Percentiles rank a stretch among this genome's conserved stretches.
phyloP scores from a whole-genome alignment of 2,329 filamentous ascomycete species.

The Aaosphaeria pasadenensis region DNA sequence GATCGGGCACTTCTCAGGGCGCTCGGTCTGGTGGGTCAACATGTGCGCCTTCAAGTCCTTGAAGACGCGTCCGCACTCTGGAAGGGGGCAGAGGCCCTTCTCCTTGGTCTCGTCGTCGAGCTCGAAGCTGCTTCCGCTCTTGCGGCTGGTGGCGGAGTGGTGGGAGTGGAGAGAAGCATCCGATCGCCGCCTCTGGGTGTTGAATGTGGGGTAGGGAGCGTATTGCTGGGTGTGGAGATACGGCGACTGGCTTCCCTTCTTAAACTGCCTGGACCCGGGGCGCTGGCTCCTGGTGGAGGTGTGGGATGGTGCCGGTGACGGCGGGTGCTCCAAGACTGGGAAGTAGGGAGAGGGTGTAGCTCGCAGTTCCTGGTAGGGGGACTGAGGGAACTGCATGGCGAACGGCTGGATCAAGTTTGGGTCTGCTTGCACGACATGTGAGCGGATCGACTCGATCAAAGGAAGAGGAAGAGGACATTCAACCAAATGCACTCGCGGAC shows the following conservation, averaged over 20 bases:
- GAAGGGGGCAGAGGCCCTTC: slow-evolving; percentile 73
- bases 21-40: slow-evolving; percentile 87
- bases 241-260: slow-evolving; percentile 63
- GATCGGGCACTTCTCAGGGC: slow-evolving; percentile 93
- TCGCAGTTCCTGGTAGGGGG: slow-evolving; percentile 41
- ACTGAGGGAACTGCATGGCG: slow-evolving; percentile 37
- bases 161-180: slow-evolving; percentile 68
- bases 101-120: slow-evolving; percentile 54
- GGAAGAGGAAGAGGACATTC: slow-evolving; percentile 41
- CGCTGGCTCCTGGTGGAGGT: slow-evolving; percentile 45
- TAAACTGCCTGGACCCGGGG: slow-evolving; percentile 39
- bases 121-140: slow-evolving; percentile 39
- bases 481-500: slow-evolving; percentile 28
- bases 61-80: slow-evolving; percentile 81
- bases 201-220: slow-evolving; percentile 50
- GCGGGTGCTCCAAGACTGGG: slow-evolving; percentile 46
- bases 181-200: slow-evolving; percentile 61
- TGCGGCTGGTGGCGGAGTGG: slow-evolving; percentile 57
- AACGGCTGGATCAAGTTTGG: slow-evolving; percentile 58
- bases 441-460: slow-evolving; percentile 1
- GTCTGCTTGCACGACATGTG: slow-evolving; percentile 39
- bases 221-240: slow-evolving; percentile 58
- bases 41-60: slow-evolving; percentile 93
- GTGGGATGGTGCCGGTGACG: slow-evolving; percentile 64
- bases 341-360: slow-evolving; percentile 41